Conservation (phyloP, 1,284 basidiomycete species). For the Naganishia albida region DNA sequence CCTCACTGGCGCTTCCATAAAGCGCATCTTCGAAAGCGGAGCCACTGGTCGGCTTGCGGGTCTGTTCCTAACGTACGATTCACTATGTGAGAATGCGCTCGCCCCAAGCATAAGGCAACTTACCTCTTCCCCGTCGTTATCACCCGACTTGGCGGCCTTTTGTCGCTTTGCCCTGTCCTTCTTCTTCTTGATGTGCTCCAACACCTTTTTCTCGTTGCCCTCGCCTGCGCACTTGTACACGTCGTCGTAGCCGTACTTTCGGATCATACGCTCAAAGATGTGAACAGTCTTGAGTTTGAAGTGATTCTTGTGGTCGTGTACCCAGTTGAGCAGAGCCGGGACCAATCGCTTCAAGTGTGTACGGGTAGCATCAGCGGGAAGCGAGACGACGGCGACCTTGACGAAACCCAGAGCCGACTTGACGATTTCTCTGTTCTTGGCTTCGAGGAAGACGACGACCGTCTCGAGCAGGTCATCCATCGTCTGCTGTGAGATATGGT, state of each 20-base stretch:
- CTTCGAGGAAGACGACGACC: slow-evolving; percentile 83
- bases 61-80: background rate
- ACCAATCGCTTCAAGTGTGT: slow-evolving; percentile 77
- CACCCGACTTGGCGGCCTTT: slow-evolving; percentile 59
- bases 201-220: slow-evolving; percentile 70
- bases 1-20: slow-evolving; percentile 88
- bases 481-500: slow-evolving; percentile 71
- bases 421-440: slow-evolving; percentile 95
- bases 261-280: slow-evolving; percentile 92
- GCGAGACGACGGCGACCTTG: slow-evolving; percentile 88
- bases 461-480: slow-evolving; percentile 84
- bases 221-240: slow-evolving; percentile 65
- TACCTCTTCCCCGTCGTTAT: slow-evolving; percentile 61
- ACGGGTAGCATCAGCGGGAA: slow-evolving; percentile 69
- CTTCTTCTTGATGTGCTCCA: slow-evolving; percentile 86
- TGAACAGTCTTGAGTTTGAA: slow-evolving; percentile 97
- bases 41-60: slow-evolving; percentile 57
- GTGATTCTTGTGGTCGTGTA: slow-evolving; percentile 97
- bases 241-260: slow-evolving; percentile 85
- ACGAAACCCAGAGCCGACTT: slow-evolving; percentile 93
- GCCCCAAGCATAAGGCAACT: background rate
- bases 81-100: background rate
- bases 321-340: slow-evolving; percentile 84
- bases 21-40: slow-evolving; percentile 94
- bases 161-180: slow-evolving; percentile 86